phyloP scores from a whole-genome alignment of 2,329 filamentous ascomycete genomes.

The Cladosporium velox region DNA sequence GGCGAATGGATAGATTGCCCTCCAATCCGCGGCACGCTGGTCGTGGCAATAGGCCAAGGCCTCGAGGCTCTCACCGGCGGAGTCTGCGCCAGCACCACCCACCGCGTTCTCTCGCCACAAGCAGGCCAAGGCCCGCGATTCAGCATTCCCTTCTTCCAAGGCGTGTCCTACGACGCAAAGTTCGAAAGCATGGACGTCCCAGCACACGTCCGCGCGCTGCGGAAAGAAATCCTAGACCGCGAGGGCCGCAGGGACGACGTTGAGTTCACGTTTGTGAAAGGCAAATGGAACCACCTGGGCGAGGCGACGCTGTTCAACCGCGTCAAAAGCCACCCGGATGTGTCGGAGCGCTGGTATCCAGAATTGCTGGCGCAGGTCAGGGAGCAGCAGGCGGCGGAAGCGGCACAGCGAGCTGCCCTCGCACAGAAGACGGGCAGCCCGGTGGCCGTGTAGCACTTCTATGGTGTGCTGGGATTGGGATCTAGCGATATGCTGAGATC shows the following conservation, averaged over 20 bases:
- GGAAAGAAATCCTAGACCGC: conserved; percentile 58
- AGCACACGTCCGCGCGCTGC: conserved; percentile 62
- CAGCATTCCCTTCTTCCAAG: conserved; percentile 86
- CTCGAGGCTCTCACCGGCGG: conserved; percentile 82
- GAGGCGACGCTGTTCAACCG: conserved; percentile 84
- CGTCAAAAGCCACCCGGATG: conserved; percentile 84
- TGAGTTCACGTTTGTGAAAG: conserved; percentile 80
- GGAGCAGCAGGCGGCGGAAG: conserved; percentile 7
- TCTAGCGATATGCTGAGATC: neutral
- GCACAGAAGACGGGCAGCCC: neutral
- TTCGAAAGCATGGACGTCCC: conserved; percentile 78
- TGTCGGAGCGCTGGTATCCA: conserved; percentile 72
- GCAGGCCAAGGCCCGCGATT: conserved; percentile 72
- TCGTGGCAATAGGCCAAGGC: conserved; percentile 85
- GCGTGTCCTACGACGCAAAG: conserved; percentile 73
- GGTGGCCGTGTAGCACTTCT: neutral
- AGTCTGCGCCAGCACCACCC: conserved; percentile 78
- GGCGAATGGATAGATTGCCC: conserved; percentile 83
- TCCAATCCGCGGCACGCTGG: conserved; percentile 73
- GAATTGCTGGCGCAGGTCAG: conserved; percentile 45
- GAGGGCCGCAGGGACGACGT: conserved; percentile 69
- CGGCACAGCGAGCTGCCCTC: conserved; percentile 1
- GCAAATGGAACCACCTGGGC: conserved; percentile 67
- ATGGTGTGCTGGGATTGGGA: neutral
- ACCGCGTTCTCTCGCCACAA: conserved; percentile 74